A percentile compares a stretch with the other conserved stretches of the same genome.
Evolutionary conservation across 176 grass and related monocot genomes (phyloP).

Genomic region (Triticum monococcum): DNA sequence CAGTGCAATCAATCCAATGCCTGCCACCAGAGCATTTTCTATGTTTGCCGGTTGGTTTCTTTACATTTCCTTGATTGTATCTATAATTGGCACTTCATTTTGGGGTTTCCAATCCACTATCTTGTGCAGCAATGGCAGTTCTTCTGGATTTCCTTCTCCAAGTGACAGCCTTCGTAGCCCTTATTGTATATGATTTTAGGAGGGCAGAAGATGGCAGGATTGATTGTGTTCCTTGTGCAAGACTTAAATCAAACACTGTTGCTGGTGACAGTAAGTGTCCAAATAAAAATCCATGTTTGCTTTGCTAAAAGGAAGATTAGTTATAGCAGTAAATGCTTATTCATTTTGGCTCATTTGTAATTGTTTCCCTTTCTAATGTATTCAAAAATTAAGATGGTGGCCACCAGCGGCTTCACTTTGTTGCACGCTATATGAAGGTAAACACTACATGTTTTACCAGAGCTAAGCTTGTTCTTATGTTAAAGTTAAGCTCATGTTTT

Average conservation of each 20-base stretch:
- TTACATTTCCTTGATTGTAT: slow-evolving; percentile 29
- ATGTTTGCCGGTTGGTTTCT: slow-evolving; percentile 94
- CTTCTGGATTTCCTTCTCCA: slow-evolving; percentile 96
- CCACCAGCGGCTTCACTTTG: slow-evolving; percentile 45
- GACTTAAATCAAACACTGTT: slow-evolving; percentile 31
- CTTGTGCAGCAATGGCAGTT: slow-evolving; percentile 90
- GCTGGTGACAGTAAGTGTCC: slow-evolving; percentile 54
- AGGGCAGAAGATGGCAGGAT: slow-evolving; percentile 80
- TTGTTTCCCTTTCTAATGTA: slow-evolving; percentile 12
- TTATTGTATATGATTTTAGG: slow-evolving; percentile 88
- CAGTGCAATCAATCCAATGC: slow-evolving; percentile 90
- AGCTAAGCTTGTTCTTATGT: neutral
- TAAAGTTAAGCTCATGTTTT: slow-evolving; percentile 17
- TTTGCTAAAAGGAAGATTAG: slow-evolving; percentile 18
- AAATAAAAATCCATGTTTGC: slow-evolving; percentile 8
- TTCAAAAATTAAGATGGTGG: slow-evolving; percentile 47
- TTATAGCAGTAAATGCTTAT: slow-evolving; percentile 13
- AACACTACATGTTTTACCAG: slow-evolving; percentile 14
- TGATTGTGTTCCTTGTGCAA: slow-evolving; percentile 88
- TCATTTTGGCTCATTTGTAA: slow-evolving; percentile 28
- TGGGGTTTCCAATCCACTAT: slow-evolving; percentile 29
- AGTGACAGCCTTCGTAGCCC: slow-evolving; percentile 84
- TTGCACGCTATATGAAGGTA: slow-evolving; percentile 97
- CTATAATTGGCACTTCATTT: slow-evolving; percentile 19
- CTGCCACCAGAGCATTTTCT: slow-evolving; percentile 90